phyloP scores from a whole-genome alignment of 306 rosid genomes.

The Quercus parvula region DNA sequence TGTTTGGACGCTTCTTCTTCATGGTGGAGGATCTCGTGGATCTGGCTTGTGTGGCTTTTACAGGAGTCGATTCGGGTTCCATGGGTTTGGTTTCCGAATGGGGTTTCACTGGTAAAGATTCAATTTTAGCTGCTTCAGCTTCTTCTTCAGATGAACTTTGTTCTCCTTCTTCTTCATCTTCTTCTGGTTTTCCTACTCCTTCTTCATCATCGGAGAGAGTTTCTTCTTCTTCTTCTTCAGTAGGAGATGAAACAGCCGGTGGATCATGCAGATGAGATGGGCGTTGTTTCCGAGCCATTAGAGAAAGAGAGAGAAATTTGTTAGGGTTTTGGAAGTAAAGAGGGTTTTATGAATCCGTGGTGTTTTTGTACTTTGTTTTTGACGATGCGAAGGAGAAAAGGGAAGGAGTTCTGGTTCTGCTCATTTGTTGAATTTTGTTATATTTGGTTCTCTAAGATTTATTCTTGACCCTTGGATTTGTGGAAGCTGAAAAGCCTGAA shows the following conservation, averaged over 20 bases:
- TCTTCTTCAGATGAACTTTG: conserved; percentile 28
- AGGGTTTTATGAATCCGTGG: not conserved
- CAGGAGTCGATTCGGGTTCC: conserved; percentile 33
- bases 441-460: too few relatives aligned
- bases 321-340: conserved; percentile 21
- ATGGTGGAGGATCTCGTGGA: conserved; percentile 28
- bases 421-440: too few relatives aligned
- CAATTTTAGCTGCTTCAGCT: not conserved
- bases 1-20: conserved; percentile 25
- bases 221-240: conserved; percentile 12
- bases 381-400: too few relatives aligned
- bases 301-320: not conserved
- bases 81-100: conserved; percentile 44
- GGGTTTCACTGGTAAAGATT: conserved; percentile 5
- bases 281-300: conserved; percentile 57
- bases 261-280: conserved; percentile 61
- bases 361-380: too few relatives aligned
- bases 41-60: conserved; percentile 29
- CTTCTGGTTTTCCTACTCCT: too few relatives aligned
- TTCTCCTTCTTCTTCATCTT: not conserved
- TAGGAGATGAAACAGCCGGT: conserved; percentile 58
- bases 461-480: too few relatives aligned
- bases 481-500: too few relatives aligned
- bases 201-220: too few relatives aligned
- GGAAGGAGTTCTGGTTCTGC: too few relatives aligned